Percentiles rank a stretch among this genome's conserved stretches.
These are phyloP conservation scores for Neurospora tetraspora DNA, from an alignment of 495 filamentous ascomycete genomes.

Conservation along the genomic window DNA sequence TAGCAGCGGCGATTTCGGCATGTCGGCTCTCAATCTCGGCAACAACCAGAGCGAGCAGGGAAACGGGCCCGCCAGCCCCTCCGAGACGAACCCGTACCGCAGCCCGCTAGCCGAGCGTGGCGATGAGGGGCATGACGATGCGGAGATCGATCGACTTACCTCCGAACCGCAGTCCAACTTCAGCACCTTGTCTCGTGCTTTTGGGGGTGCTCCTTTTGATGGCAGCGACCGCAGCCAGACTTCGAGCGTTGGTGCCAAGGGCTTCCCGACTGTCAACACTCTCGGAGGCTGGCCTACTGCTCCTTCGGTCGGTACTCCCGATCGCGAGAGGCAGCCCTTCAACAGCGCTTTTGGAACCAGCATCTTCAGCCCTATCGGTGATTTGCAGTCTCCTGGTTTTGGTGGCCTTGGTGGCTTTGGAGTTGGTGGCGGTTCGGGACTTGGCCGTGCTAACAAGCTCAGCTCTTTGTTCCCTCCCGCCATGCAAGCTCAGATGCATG, in stretches of 20 bases:
- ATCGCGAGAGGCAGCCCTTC: conserved; percentile 58
- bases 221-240: conserved; percentile 78
- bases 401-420: conserved; percentile 47
- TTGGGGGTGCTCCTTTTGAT: conserved; percentile 48
- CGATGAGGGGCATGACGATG: conserved; percentile 57
- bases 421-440: conserved; percentile 27
- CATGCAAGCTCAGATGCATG: conserved; percentile 83
- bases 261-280: conserved; percentile 56
- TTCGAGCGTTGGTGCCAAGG: conserved; percentile 70
- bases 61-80: conserved; percentile 65
- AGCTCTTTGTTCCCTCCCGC: conserved; percentile 76
- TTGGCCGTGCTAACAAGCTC: conserved; percentile 70
- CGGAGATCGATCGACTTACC: conserved; percentile 40
- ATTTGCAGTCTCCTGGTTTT: conserved; percentile 66
- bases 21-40: conserved; percentile 62
- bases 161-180: conserved; percentile 36
- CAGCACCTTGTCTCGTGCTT: conserved; percentile 35
- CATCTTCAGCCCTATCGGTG: conserved; percentile 59
- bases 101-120: conserved; percentile 60
- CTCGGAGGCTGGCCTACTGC: conserved; percentile 58
- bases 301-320: conserved; percentile 62
- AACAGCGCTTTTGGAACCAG: conserved; percentile 56
- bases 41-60: conserved; percentile 21
- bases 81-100: conserved; percentile 94
- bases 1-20: conserved; percentile 60